Conservation (phyloP, 129 eudicot genomes). For the Kitagawia praeruptora region DNA sequence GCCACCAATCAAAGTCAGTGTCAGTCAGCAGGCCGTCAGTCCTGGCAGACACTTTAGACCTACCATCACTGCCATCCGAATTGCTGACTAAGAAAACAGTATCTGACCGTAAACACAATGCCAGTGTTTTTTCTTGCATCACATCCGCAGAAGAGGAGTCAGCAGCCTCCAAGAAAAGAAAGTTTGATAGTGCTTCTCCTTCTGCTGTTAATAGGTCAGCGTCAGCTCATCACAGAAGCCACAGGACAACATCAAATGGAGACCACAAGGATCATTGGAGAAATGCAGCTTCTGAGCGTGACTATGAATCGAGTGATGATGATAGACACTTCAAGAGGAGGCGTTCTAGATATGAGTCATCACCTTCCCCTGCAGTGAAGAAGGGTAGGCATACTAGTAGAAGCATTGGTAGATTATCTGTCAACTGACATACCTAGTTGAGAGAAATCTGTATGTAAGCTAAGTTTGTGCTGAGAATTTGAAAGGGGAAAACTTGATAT, state of each 20-base stretch:
- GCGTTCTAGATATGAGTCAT: constrained; percentile 66
- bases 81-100: constrained; percentile 10
- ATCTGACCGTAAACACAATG: constrained; percentile 42
- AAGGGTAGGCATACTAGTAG: constrained; percentile 14
- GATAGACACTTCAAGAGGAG: constrained; percentile 91
- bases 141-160: constrained; percentile 68
- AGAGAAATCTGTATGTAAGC: neutral
- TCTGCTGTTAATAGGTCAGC: constrained; percentile 14
- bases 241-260: constrained; percentile 20
- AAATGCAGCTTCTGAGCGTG: neutral
- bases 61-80: constrained; percentile 19
- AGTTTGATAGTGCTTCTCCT: constrained; percentile 27
- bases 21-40: constrained; percentile 25
- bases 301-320: constrained; percentile 74
- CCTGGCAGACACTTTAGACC: constrained; percentile 17
- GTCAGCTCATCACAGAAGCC: constrained; percentile 13
- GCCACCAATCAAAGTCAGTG: constrained; percentile 37
- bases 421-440: neutral
- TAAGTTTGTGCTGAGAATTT: neutral
- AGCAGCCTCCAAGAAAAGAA: constrained; percentile 51
- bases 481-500: neutral
- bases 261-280: constrained; percentile 18
- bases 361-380: constrained; percentile 44
- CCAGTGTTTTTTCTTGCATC: constrained; percentile 77
- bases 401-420: constrained; percentile 37